A percentile compares a stretch with the other conserved stretches of the same genome.
These are phyloP conservation scores for Trichoderma sp. DNA, from an alignment of 2,329 filamentous ascomycete species.

Conservation along the genomic window DNA sequence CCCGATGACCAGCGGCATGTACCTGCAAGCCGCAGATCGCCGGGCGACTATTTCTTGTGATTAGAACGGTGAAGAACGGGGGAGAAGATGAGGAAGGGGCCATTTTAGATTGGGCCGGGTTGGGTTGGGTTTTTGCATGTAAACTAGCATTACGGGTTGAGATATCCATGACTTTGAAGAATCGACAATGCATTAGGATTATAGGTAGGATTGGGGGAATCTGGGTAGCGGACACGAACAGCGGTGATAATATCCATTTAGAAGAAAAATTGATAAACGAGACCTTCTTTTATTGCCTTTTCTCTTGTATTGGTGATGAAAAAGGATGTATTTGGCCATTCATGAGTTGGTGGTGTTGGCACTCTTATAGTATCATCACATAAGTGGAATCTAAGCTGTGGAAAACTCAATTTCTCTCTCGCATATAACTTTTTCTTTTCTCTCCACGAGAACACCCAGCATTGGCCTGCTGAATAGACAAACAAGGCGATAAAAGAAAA, in stretches of 20 bases:
- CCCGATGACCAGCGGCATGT: slow-evolving; percentile 81
- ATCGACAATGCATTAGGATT: slow-evolving; percentile 28
- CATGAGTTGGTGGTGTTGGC: not conserved
- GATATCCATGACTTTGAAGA: slow-evolving; percentile 43
- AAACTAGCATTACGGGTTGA: slow-evolving; percentile 44
- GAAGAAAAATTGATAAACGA: not conserved
- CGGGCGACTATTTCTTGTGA: slow-evolving; percentile 71
- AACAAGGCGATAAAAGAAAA: not conserved
- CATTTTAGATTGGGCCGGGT: slow-evolving; percentile 30
- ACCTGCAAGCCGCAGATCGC: slow-evolving; percentile 67
- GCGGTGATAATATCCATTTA: slow-evolving; percentile 1
- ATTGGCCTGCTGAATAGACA: not conserved
- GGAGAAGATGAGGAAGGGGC: not conserved
- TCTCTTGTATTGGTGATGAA: not conserved
- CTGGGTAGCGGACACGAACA: slow-evolving; percentile 15
- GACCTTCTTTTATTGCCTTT: not conserved
- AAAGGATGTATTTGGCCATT: not conserved
- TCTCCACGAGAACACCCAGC: not conserved
- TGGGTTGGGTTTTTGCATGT: slow-evolving; percentile 38
- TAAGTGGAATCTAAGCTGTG: not conserved
- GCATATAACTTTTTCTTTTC: not conserved
- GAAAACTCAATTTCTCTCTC: not conserved
- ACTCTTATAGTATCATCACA: not conserved
- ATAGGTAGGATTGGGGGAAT: slow-evolving; percentile 22
- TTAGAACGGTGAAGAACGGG: slow-evolving; percentile 21